Base-by-base conservation (phyloP, 2,329 filamentous ascomycete genomes). In the Chaetomiaceae sp. region DNA sequence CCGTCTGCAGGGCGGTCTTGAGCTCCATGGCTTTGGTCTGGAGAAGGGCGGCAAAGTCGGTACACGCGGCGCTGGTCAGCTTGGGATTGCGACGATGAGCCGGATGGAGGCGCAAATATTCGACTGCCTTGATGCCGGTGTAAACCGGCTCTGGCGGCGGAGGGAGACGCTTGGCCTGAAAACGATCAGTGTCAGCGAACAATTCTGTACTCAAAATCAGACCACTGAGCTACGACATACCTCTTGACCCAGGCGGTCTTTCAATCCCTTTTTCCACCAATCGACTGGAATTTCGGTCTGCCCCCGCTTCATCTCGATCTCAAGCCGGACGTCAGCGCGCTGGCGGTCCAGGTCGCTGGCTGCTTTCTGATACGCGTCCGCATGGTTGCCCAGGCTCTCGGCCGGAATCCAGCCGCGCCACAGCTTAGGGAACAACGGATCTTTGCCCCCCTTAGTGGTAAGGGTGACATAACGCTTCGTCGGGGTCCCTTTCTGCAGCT, bases 381-480 rank as follows among this genome's bases (percentile, higher is more conserved):
- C 37, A 40, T 58, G 56, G 40, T 58, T 56, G 3, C 55, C 55
- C 11, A 58, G 47, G 40, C 43, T 50, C 48, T 58, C 56, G 12
- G 54, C 52, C 10, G 47, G 49, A 6, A 43, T 56, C 56, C 56
- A 58, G 5, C 48, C 55, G 17, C 48, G 45, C 42, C 47, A 45
- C 6, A 47, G 27, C 19, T 47, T 38, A 4, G 56, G 45, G 47
- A 58, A 58, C 20, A 59, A 32, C 14, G 57, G 55, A 19, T 48
- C 44, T 18, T 51, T 49, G 12, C 48, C 53, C 10, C 52, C 53
- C 41, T 52, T 59, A 2, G 55, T 39, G n/a, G 53, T 11, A 2
- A 57, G 47, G 4, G 49, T 40, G 9, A 58, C 55, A 38, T 57
- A 58, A 35, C 57, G 47, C 42, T 55, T 59, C 0, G 55, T 56